phyloP scores from a whole-genome alignment of 805 yeast species.

The Starmerella vaccinii region DNA sequence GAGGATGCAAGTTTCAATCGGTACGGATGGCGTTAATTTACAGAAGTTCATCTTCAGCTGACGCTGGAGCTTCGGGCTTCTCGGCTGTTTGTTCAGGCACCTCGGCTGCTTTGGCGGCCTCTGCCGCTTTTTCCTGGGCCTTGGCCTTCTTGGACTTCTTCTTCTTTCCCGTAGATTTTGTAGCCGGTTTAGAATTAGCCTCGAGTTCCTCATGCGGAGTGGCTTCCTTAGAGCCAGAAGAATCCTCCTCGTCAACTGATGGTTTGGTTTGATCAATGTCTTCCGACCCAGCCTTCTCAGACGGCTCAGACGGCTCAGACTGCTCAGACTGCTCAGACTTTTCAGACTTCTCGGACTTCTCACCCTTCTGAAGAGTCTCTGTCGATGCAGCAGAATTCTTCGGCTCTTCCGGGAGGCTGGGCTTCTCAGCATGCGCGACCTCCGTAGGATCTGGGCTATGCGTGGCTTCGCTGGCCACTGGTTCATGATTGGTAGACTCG shows the following conservation, averaged over 20 bases:
- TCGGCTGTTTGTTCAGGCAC: not conserved
- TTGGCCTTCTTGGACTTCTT: not conserved
- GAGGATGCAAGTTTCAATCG: conserved; percentile 2
- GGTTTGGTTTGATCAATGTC: not conserved
- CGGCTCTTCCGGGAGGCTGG: no score
- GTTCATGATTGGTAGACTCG: no score
- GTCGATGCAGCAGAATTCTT: no score
- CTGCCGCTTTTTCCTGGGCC: not conserved
- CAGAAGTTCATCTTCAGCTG: conserved; percentile 7
- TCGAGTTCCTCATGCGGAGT: no score
- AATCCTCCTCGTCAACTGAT: no score
- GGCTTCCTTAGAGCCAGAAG: not conserved
- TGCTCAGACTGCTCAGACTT: not conserved
- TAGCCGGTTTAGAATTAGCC: not conserved
- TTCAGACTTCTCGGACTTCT: not conserved
- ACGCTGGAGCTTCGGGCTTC: no score
- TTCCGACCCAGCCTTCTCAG: not conserved
- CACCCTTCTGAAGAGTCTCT: not conserved
- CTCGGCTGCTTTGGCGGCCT: not conserved
- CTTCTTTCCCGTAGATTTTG: not conserved
- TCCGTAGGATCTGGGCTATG: not conserved
- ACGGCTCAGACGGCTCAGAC: not conserved
- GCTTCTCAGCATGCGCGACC: not conserved
- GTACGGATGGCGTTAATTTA: conserved; percentile 14
- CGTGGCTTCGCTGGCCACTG: not conserved